These are phyloP conservation scores for Zymoseptoria tritici DNA, from an alignment of 2,329 filamentous ascomycete species.

Conservation along the genomic window DNA sequence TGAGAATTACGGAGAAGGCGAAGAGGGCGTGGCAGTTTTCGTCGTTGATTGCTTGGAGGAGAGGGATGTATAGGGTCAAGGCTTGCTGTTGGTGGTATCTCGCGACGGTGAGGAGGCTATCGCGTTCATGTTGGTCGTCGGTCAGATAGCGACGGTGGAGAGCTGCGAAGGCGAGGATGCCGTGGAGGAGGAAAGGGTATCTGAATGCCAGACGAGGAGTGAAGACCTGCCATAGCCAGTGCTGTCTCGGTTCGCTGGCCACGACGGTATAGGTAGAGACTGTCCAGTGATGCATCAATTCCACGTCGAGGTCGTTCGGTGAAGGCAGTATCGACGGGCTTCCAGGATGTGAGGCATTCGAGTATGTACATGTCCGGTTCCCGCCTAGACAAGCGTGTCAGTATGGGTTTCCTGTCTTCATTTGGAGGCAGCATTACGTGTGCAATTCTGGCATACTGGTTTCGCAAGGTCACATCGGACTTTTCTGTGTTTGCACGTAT, in stretches of 20 bases:
- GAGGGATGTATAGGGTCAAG: slow-evolving; percentile 16
- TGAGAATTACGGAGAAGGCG: slow-evolving; percentile 15
- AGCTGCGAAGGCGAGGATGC: slow-evolving; percentile 12
- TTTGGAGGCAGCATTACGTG: slow-evolving; percentile 2
- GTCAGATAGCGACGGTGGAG: slow-evolving; percentile 11
- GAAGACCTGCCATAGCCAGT: slow-evolving; percentile 10
- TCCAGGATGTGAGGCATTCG: neutral
- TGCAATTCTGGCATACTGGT: slow-evolving; percentile 18
- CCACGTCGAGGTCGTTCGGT: slow-evolving; percentile 10
- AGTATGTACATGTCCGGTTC: slow-evolving; percentile 13
- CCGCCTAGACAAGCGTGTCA: slow-evolving; percentile 1
- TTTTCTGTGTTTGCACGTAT: slow-evolving; percentile 16
- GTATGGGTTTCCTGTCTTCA: neutral
- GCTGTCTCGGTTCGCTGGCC: slow-evolving; percentile 5
- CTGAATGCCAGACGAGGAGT: slow-evolving; percentile 14
- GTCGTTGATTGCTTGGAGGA: slow-evolving; percentile 15
- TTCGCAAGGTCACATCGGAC: slow-evolving; percentile 19
- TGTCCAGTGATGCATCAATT: slow-evolving; percentile 21
- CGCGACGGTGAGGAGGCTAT: slow-evolving; percentile 12
- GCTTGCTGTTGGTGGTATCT: slow-evolving; percentile 20
- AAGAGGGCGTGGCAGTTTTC: slow-evolving; percentile 19
- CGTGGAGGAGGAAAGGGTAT: slow-evolving; percentile 16
- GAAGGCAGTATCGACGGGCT: neutral
- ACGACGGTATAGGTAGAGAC: slow-evolving; percentile 10
- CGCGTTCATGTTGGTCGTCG: slow-evolving; percentile 5